Base-by-base conservation (phyloP, 129 eudicot genomes). In the Flaveria brownii region DNA sequence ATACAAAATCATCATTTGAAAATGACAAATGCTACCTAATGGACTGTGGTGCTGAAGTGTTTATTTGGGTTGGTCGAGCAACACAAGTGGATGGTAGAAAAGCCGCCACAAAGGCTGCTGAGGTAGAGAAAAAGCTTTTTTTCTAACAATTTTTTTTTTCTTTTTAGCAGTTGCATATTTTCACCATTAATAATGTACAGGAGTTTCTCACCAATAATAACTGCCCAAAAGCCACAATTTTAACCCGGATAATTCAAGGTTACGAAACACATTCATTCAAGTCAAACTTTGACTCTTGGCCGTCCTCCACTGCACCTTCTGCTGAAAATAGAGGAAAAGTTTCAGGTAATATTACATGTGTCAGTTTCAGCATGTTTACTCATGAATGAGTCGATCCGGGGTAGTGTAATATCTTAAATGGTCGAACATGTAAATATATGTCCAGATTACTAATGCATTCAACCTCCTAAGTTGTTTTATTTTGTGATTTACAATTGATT, bases 251-350 rank as follows among this genome's bases (percentile, higher is more conserved):
- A 55, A 95, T 95, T 82, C 99, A 95, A 95, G 97, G 99, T 42
- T 86, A 95, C 80, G 99, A 95, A 76, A 82, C 97, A n/a, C 88
- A 82, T 84, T 55, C 92, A 68, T 95, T 95, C 77, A 95, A 95
- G 87, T 73, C 99, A 78, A 88, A 91, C 82, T 95, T 95, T 87
- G 99, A 87, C 76, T 89, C 99, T 5, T 95, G 99, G 99, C 99
- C 97, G 70, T 86, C 93, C 41, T 89, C 96, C 66, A 83, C 89
- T 51, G 96, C 89, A 70, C 90, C 97, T 75, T 76, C 91, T 46
- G 92, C 83, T 76, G 97, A 95, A 82, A 96, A 95, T 77, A 84
- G 97, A 86, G 96, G 95, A 71, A 95, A 91, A 86, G 99, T 95
- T 25, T 89, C 97, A 83, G 99, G 99, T 95, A 84, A 14, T 42